A percentile compares a stretch with the other conserved stretches of the same genome.
Evolutionary conservation across 257 asterid species (phyloP).

Genomic region (Fraxinus cuspidata): DNA sequence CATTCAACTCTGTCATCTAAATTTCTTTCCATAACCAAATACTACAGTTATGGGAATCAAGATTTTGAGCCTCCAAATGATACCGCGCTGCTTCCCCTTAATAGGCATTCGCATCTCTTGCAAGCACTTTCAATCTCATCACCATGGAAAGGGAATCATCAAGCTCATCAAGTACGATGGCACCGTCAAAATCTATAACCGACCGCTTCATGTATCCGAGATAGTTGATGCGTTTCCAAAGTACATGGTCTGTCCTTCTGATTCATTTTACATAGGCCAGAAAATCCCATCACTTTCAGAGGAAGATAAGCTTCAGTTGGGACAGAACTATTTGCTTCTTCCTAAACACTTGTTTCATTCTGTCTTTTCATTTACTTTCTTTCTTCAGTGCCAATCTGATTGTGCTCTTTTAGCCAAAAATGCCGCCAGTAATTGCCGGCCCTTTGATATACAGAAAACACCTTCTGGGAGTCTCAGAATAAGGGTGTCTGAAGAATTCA

Average conservation of each 20-base stretch:
- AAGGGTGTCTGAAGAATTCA: constrained; percentile 40
- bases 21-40: no score
- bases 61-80: constrained; percentile 4
- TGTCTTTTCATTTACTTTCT: constrained; percentile 42
- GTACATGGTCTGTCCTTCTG: constrained; percentile 58
- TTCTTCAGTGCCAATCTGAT: constrained; percentile 38
- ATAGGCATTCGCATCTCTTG: background rate
- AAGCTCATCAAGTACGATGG: constrained; percentile 44
- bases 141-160: constrained; percentile 6
- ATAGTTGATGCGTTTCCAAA: constrained; percentile 54
- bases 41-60: constrained; percentile 1
- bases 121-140: background rate
- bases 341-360: constrained; percentile 52
- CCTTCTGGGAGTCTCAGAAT: constrained; percentile 45
- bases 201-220: constrained; percentile 40
- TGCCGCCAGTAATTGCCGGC: constrained; percentile 17
- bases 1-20: no score
- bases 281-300: constrained; percentile 43
- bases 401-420: background rate
- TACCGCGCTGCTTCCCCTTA: constrained; percentile 12
- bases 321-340: constrained; percentile 52
- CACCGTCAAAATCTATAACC: constrained; percentile 40
- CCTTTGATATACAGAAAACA: constrained; percentile 51
- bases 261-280: constrained; percentile 59
- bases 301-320: constrained; percentile 44